These are phyloP conservation scores for Diaporthe australafricana DNA, from an alignment of 2,329 filamentous ascomycete species.

Conservation along the genomic window DNA sequence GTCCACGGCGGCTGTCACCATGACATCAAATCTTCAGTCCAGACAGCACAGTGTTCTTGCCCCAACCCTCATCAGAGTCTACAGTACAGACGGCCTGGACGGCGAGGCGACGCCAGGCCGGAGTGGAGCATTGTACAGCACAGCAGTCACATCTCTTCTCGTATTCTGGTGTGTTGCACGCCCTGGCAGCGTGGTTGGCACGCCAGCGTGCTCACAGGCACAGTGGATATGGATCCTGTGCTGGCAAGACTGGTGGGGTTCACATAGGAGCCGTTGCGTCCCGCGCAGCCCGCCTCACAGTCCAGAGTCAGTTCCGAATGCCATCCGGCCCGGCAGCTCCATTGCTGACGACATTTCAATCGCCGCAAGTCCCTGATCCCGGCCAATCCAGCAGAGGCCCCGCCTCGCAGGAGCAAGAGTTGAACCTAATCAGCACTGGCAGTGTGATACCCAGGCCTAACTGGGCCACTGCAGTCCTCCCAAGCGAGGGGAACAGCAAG, in stretches of 20 bases:
- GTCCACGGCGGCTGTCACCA: background rate
- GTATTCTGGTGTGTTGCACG: background rate
- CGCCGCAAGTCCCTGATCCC: background rate
- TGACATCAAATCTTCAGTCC: slow-evolving; percentile 7
- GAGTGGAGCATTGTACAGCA: background rate
- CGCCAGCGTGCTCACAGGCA: slow-evolving; percentile 7
- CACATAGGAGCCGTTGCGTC: slow-evolving; percentile 9
- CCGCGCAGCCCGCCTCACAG: background rate
- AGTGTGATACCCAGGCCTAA: background rate
- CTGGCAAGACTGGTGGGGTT: background rate
- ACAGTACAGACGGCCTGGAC: background rate
- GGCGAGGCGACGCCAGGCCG: background rate
- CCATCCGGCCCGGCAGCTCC: background rate
- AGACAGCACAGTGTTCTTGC: background rate
- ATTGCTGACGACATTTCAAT: slow-evolving; percentile 15
- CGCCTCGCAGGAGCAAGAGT: slow-evolving; percentile 1
- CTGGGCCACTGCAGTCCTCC: background rate
- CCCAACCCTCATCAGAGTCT: too few relatives aligned
- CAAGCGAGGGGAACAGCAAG: background rate
- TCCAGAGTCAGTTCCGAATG: slow-evolving; percentile 7
- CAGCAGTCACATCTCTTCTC: background rate
- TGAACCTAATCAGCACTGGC: slow-evolving; percentile 12
- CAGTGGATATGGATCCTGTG: slow-evolving; percentile 3
- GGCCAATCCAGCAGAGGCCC: background rate
- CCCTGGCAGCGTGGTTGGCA: slow-evolving; percentile 11